Evolutionary conservation across 345 rosid genomes (phyloP), one percentile per base, ranked within the genome.

Genomic region (Geranium brycei): DNA sequence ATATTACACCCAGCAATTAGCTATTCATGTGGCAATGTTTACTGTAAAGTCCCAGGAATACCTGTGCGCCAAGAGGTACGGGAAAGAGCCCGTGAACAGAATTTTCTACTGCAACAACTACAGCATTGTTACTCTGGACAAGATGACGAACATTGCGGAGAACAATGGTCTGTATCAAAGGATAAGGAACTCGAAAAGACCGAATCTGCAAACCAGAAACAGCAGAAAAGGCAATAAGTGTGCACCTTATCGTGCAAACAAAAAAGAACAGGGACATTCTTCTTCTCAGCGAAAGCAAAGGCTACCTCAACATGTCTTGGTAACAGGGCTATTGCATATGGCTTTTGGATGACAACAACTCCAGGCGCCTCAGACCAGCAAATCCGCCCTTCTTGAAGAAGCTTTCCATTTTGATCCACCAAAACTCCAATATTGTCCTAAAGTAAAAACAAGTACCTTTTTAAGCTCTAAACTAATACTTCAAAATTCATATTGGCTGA

Each of bases 21-120:
- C 41, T 35, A 35, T 35, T 35, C 41, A 4, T 35, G 41, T 35
- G 41, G 41, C 41, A 35, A 4, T 35, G 10, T 4, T 35, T 47
- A 8, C 11, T 47, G 53, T 8, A 11, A 0, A 47, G 53, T 47
- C 15, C 15, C 11, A 47, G 41, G 64, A 59, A 65, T 85, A 91
- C 99, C 99, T 93, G 99, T 41, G 92, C 99, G 63, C 99, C 99
- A 59, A 93, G 77, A 61, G 99, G 96, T 70, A 91, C 99, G 63
- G 97, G 96, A 72, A 95, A 91, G 80, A 95, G 82, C 41, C 85
- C 95, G 59, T 78, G 72, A 17, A 85, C 84, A 74, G 97, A 95
- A 55, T 88, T 81, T 69, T 87, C 95, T 60, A 78, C 72, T 15
- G 87, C 87, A 78, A 84, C 89, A 69, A 95, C 78, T 65, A 91